These are phyloP conservation scores for Sungouiozyma intestinalis DNA, from an alignment of 805 yeast species.

Conservation along the genomic window DNA sequence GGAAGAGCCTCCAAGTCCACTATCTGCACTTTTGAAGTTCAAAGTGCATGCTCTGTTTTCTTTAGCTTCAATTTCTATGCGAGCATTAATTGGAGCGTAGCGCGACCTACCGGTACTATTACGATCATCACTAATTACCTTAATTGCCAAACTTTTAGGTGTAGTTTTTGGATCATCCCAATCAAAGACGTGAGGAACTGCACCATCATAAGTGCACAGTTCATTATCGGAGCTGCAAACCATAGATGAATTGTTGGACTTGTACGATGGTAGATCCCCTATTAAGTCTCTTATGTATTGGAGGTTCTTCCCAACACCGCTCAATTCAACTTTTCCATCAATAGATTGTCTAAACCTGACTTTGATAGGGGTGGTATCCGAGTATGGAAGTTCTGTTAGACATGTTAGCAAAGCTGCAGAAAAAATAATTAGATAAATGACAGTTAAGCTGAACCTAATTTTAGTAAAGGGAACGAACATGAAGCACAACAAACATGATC, in stretches of 20 bases:
- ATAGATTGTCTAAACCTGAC: conserved; percentile 57
- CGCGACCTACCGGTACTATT: conserved; percentile 35
- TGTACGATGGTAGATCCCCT: conserved; percentile 55
- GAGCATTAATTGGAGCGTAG: conserved; percentile 59
- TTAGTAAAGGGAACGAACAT: conserved; percentile 2
- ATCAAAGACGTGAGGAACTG: conserved; percentile 38
- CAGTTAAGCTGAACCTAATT: conserved; percentile 1
- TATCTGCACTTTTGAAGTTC: conserved; percentile 37
- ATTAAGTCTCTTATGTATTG: conserved; percentile 34
- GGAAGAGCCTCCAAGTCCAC: conserved; percentile 27
- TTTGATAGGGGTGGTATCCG: conserved; percentile 50
- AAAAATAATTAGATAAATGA: not conserved
- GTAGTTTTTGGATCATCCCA: conserved; percentile 27
- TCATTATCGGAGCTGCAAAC: conserved; percentile 37
- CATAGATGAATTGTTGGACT: conserved; percentile 24
- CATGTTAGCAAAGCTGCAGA: conserved; percentile 13
- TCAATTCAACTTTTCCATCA: conserved; percentile 24
- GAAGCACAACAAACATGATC: conserved; percentile 28
- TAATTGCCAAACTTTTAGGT: conserved; percentile 36
- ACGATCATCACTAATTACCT: conserved; percentile 42
- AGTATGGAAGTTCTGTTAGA: conserved; percentile 45
- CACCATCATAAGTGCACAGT: conserved; percentile 42
- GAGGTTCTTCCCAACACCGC: conserved; percentile 5
- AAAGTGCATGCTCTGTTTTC: conserved; percentile 58
- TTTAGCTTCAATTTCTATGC: conserved; percentile 44